Percentiles rank a stretch among this genome's conserved stretches.
These are phyloP conservation scores for Sinapis alba DNA, from an alignment of 441 rosid species.

Conservation along the genomic window DNA sequence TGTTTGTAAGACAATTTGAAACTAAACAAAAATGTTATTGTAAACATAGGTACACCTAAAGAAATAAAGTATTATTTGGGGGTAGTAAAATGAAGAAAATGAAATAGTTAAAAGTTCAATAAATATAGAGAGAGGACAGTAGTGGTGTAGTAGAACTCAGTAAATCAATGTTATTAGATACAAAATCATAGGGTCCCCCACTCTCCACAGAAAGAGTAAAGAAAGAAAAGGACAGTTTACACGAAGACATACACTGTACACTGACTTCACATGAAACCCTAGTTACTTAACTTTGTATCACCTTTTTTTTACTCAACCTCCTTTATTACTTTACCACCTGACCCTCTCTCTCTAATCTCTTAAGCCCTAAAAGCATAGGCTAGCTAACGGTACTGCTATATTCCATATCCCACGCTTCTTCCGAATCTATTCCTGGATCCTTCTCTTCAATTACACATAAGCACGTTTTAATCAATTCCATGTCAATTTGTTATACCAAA, in stretches of 20 bases:
- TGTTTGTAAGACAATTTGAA: constrained; percentile 20
- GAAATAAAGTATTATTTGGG: background rate
- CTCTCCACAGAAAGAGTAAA: background rate
- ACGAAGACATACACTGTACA: constrained; percentile 38
- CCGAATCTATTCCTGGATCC: constrained; percentile 33
- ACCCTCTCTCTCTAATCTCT: background rate
- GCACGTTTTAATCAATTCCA: constrained; percentile 10
- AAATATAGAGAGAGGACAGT: background rate
- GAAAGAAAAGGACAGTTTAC: constrained; percentile 40
- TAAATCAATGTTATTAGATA: constrained; percentile 4
- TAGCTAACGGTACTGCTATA: constrained; percentile 17
- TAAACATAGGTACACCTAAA: constrained; percentile 19
- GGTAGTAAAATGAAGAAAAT: background rate
- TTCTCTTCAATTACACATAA: no score
- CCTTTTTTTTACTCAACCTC: constrained; percentile 27
- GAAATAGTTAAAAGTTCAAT: background rate
- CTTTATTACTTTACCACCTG: constrained; percentile 35
- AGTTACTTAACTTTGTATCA: constrained; percentile 29
- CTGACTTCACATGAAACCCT: constrained; percentile 39
- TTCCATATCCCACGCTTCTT: constrained; percentile 37
- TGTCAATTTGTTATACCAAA: background rate
- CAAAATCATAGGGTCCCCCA: constrained; percentile 33
- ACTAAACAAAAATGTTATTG: constrained; percentile 25
- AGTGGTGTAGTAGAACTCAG: constrained; percentile 14
- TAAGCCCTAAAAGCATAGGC: constrained; percentile 24